Conservation (phyloP, 805 yeast genomes). For the Candida hispaniensis region DNA sequence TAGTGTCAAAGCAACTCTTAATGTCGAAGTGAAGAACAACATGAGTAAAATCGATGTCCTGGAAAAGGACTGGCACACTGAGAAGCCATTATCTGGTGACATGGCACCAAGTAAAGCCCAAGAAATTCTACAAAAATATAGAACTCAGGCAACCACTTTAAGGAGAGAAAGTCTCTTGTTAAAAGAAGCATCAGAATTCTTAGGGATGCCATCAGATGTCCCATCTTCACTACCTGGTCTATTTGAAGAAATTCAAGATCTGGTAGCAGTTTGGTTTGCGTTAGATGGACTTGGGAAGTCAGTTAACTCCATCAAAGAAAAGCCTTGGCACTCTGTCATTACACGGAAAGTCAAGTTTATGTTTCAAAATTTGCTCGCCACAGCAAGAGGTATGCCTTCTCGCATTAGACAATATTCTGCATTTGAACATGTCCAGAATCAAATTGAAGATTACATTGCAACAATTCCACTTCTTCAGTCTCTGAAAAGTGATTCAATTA, state of each 20-base stretch:
- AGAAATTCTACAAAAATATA: constrained; percentile 24
- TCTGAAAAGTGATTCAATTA: constrained; percentile 47
- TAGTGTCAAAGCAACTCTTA: constrained; percentile 33
- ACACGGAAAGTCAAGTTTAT: constrained; percentile 36
- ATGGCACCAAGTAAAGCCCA: constrained; percentile 24
- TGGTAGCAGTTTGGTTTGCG: constrained; percentile 53
- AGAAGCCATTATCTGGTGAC: constrained; percentile 27
- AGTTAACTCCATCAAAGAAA: constrained; percentile 34
- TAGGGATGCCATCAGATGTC: constrained; percentile 29
- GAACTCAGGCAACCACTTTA: constrained; percentile 19
- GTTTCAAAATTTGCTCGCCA: constrained; percentile 41
- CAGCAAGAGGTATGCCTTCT: constrained; percentile 43
- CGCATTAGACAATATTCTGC: constrained; percentile 58
- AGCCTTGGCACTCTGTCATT: constrained; percentile 41
- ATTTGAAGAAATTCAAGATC: constrained; percentile 43
- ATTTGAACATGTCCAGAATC: constrained; percentile 44
- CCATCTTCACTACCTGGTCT: constrained; percentile 28
- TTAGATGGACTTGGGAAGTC: constrained; percentile 42
- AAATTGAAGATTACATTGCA: constrained; percentile 35
- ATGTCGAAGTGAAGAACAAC: too few species aligned
- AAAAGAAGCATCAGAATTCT: constrained; percentile 29
- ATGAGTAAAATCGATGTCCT: too few species aligned
- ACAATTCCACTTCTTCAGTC: constrained; percentile 34
- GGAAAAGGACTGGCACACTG: too few species aligned
- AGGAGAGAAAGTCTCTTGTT: constrained; percentile 22